phyloP scores from a whole-genome alignment of 306 rosid genomes.

The Oxytropis ochrocephala region DNA sequence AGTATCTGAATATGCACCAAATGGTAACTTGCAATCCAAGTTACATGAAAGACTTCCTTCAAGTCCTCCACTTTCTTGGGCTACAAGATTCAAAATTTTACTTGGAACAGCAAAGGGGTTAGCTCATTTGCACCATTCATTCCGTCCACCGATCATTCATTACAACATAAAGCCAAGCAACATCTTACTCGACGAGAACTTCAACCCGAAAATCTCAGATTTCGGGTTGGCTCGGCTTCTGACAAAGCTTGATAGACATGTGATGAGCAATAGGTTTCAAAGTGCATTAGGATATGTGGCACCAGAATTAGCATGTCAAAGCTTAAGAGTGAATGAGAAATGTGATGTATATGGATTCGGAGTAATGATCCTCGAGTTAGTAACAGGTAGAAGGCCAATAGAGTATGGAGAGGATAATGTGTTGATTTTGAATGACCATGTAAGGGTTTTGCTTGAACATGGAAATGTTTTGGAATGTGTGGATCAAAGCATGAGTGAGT shows the following conservation, averaged over 20 bases:
- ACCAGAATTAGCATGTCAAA: slow-evolving; percentile 77
- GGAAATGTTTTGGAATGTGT: slow-evolving; percentile 72
- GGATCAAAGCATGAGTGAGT: slow-evolving; percentile 57
- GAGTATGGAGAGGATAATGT: slow-evolving; percentile 84
- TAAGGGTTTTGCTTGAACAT: slow-evolving; percentile 61
- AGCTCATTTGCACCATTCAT: slow-evolving; percentile 67
- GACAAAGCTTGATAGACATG: slow-evolving; percentile 55
- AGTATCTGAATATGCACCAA: slow-evolving; percentile 58
- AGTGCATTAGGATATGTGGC: slow-evolving; percentile 78
- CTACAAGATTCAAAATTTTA: slow-evolving; percentile 59
- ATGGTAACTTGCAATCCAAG: slow-evolving; percentile 63
- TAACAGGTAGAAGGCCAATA: slow-evolving; percentile 78
- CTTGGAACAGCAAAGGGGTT: slow-evolving; percentile 75
- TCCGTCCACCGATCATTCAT: slow-evolving; percentile 63
- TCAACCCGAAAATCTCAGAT: slow-evolving; percentile 62
- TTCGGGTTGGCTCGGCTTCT: slow-evolving; percentile 67
- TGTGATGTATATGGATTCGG: slow-evolving; percentile 81
- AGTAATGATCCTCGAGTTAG: slow-evolving; percentile 67
- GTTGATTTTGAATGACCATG: slow-evolving; percentile 66
- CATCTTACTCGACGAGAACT: slow-evolving; percentile 59
- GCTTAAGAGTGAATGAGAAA: slow-evolving; percentile 77
- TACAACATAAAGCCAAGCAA: slow-evolving; percentile 81
- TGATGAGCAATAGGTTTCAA: slow-evolving; percentile 61
- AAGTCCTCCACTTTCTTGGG: slow-evolving; percentile 59
- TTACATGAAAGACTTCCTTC: slow-evolving; percentile 63